Evolutionary conservation across 306 rosid species (phyloP).

Genomic region (Prunus mongolica): DNA sequence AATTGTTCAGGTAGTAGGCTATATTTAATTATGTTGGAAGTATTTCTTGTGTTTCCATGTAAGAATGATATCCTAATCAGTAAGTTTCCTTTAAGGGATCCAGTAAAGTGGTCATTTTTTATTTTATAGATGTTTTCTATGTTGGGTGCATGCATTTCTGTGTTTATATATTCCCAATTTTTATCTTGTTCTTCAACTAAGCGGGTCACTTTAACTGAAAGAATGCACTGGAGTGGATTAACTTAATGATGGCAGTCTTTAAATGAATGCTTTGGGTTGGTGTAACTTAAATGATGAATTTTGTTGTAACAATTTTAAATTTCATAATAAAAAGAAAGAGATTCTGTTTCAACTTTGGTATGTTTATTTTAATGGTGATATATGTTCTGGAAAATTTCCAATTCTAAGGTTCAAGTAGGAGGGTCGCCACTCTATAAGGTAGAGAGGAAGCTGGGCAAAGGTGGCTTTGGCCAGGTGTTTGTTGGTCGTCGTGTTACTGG

Average conservation of each 20-base stretch:
- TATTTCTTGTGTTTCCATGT: neutral
- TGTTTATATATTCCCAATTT: neutral
- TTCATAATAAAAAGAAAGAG: neutral
- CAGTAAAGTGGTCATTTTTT: neutral
- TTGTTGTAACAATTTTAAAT: neutral
- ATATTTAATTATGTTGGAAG: neutral
- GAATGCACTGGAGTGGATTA: neutral
- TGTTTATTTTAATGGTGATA: neutral
- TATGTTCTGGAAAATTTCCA: conserved; percentile 1
- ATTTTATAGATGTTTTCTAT: neutral
- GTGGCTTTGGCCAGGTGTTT: conserved; percentile 94
- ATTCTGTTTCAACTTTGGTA: neutral
- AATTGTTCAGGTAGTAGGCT: neutral
- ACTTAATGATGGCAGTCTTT: neutral
- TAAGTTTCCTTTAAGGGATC: neutral
- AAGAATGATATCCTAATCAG: neutral
- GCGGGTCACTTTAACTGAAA: neutral
- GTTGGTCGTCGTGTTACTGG: conserved; percentile 81
- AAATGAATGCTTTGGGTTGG: neutral
- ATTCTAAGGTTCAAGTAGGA: conserved; percentile 78
- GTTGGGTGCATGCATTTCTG: neutral
- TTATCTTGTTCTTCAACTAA: neutral
- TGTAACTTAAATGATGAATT: neutral
- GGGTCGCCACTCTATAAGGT: conserved; percentile 78
- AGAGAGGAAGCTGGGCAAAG: conserved; percentile 83